Conservation (phyloP, 768 basidiomycete species). For the Piloderma croceum region DNA sequence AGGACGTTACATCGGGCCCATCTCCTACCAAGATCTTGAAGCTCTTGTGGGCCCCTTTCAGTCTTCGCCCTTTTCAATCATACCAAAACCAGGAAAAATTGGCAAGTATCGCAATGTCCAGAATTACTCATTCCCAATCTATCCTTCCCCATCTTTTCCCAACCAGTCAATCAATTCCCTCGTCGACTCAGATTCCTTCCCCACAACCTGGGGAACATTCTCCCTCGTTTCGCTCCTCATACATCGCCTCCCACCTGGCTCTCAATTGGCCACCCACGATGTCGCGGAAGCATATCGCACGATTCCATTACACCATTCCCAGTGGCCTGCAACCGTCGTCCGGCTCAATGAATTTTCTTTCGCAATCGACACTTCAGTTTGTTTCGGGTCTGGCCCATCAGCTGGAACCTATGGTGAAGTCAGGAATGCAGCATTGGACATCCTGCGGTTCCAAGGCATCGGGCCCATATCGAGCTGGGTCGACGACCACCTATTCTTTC, state of each 20-base stretch:
- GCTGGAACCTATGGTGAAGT: slow-evolving; percentile 9
- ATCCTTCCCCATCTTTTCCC: background rate
- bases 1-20: slow-evolving; percentile 17
- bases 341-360: slow-evolving; percentile 10
- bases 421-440: slow-evolving; percentile 10
- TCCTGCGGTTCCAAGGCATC: slow-evolving; percentile 6
- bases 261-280: slow-evolving; percentile 23
- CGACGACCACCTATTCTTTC: slow-evolving; percentile 9
- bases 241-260: slow-evolving; percentile 16
- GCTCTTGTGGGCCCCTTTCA: slow-evolving; percentile 22
- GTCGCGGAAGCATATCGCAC: slow-evolving; percentile 35
- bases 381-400: slow-evolving; percentile 9
- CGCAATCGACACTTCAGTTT: slow-evolving; percentile 4
- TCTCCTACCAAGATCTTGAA: slow-evolving; percentile 9
- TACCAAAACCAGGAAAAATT: slow-evolving; percentile 23
- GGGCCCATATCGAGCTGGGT: slow-evolving; percentile 14
- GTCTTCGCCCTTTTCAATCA: no score
- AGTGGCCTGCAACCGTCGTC: slow-evolving; percentile 33
- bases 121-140: slow-evolving; percentile 22
- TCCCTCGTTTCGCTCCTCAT: slow-evolving; percentile 5
- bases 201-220: no score
- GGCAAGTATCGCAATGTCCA: slow-evolving; percentile 22
- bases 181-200: slow-evolving; percentile 12
- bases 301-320: slow-evolving; percentile 22
- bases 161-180: slow-evolving; percentile 19